Evolutionary conservation across 495 filamentous ascomycete species (phyloP).

Genomic region (Hamigera avellanea): DNA sequence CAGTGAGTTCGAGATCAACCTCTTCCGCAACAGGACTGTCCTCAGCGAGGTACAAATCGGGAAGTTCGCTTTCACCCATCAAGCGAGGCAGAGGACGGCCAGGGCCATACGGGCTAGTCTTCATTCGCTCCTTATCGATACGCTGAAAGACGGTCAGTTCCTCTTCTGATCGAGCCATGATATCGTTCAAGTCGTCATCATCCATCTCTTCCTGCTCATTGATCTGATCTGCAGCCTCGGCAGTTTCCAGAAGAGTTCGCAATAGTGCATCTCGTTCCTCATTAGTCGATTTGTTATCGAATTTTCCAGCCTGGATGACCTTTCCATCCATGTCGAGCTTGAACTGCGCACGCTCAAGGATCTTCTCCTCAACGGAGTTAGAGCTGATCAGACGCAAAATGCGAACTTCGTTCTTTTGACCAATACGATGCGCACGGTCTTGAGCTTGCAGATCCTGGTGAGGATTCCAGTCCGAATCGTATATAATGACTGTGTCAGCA

Average conservation of each 20-base stretch:
- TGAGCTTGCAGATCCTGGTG: slow-evolving; percentile 98
- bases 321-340: slow-evolving; percentile 99
- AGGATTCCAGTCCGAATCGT: slow-evolving; percentile 99
- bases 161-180: slow-evolving; percentile 65
- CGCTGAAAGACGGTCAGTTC: slow-evolving; percentile 60
- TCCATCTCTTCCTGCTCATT: slow-evolving; percentile 86
- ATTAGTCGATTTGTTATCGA: slow-evolving; percentile 98
- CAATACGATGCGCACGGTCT: slow-evolving; percentile 99
- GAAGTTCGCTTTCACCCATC: slow-evolving; percentile 79
- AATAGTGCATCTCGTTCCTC: slow-evolving; percentile 95
- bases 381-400: slow-evolving; percentile 92
- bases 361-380: slow-evolving; percentile 97
- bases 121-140: slow-evolving; percentile 64
- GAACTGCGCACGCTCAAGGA: slow-evolving; percentile 89
- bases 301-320: slow-evolving; percentile 97
- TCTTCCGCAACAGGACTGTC: slow-evolving; percentile 74
- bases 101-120: slow-evolving; percentile 57
- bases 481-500: slow-evolving; percentile 97
- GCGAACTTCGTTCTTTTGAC: slow-evolving; percentile 98
- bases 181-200: slow-evolving; percentile 90
- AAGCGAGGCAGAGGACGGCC: slow-evolving; percentile 57
- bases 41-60: slow-evolving; percentile 84
- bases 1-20: slow-evolving; percentile 60
- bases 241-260: slow-evolving; percentile 79
- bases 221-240: slow-evolving; percentile 70